phyloP scores from a whole-genome alignment of 345 rosid genomes.

The Erysimum cheiranthoides region DNA sequence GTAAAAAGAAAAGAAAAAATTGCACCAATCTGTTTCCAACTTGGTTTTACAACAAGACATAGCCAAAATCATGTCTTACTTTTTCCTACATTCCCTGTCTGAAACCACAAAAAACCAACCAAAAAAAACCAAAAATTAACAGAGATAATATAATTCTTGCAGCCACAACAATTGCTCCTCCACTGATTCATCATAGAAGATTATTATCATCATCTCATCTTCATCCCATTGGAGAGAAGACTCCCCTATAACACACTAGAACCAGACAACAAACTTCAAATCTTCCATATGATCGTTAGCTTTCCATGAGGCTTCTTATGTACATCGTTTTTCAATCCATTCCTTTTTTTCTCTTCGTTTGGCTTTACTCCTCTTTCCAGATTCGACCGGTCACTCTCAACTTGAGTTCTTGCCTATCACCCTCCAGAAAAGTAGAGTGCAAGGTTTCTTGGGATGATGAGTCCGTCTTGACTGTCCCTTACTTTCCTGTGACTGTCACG shows the following conservation, averaged over 20 bases:
- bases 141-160: slow-evolving; percentile 26
- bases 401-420: slow-evolving; percentile 89
- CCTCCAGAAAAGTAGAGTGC: slow-evolving; percentile 91
- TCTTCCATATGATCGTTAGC: slow-evolving; percentile 37
- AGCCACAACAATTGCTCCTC: slow-evolving; percentile 39
- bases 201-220: slow-evolving; percentile 36
- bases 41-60: slow-evolving; percentile 43
- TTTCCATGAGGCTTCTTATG: slow-evolving; percentile 38
- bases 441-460: slow-evolving; percentile 76
- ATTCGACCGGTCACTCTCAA: slow-evolving; percentile 86
- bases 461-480: slow-evolving; percentile 90
- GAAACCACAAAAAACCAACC: slow-evolving; percentile 22
- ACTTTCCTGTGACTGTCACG: slow-evolving; percentile 92
- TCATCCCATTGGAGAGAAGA: slow-evolving; percentile 34
- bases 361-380: slow-evolving; percentile 83
- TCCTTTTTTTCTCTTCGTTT: background rate
- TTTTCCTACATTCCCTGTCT: slow-evolving; percentile 40
- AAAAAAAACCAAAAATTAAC: slow-evolving; percentile 31
- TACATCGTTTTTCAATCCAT: slow-evolving; percentile 36
- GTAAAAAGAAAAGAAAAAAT: background rate
- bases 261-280: slow-evolving; percentile 36
- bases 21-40: slow-evolving; percentile 32
- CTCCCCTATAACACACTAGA: slow-evolving; percentile 23
- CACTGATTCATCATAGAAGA: slow-evolving; percentile 37
- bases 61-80: slow-evolving; percentile 37